Evolutionary conservation across 2,329 filamentous ascomycete genomes (phyloP), one percentile per base, ranked within the genome.

Genomic region (Xylaria sp.): DNA sequence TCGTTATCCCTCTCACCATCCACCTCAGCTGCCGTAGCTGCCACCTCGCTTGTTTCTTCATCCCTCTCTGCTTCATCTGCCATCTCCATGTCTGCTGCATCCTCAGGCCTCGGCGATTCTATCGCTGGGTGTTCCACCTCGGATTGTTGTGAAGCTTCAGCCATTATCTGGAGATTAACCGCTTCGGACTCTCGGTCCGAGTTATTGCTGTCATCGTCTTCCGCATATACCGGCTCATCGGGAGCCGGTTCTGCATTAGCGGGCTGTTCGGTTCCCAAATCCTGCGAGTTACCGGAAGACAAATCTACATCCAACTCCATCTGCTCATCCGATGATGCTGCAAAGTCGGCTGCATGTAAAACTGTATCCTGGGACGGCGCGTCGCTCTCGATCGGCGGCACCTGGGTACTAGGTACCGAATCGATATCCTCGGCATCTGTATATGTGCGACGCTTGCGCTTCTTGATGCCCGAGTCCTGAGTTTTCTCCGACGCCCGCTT

Each of bases 141-240:
- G 5, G 66, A 65, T 44, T 66, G 65, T 42, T 71, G 67, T 16
- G 68, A 70, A 11, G 69, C 68, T 55, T 71, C 69, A 7, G 62
- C 64, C 7, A 67, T 63, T 20, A 70, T 58, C 44, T 71, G 69
- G 5, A 69, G 57, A 48, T 67, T 62, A 13, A 67, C 66, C 19
- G 68, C 68, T 41, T 66, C 66, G 4, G 59, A 63, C 48, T 70
- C 67, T 16, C 66, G 61, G 8, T 66, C 64, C 20, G 49, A 21
- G 2, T 44, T 19, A 20, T 50, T 61, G 39, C 60, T 58, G 26
- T 62, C 57, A 6, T 52, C 54, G 11, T 29, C 44, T 18, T 58
- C 57, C 13, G 56, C 41, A 22, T 60, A 47, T 11, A 57, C 54
- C 1, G 59, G 56, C 19, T 53, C 49, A 16, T 55, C 34, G 7